phyloP scores from a whole-genome alignment of 441 rosid species.

The Sinapis alba region DNA sequence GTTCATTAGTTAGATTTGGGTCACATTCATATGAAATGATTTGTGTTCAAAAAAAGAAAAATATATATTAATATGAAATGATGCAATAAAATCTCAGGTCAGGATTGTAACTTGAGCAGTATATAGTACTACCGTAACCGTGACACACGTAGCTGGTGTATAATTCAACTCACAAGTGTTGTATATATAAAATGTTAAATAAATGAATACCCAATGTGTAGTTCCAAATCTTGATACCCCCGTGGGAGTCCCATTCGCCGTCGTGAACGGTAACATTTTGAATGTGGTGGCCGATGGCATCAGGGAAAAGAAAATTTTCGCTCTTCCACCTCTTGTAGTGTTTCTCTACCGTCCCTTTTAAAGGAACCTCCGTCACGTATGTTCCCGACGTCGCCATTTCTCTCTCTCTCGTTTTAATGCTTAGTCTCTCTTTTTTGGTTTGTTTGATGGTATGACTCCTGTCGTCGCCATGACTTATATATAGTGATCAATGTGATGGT shows the following conservation, averaged over 20 bases:
- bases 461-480: not conserved
- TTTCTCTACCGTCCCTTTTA: conserved; percentile 20
- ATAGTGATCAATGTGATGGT: conserved; percentile 3
- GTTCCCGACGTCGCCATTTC: conserved; percentile 37
- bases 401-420: not conserved
- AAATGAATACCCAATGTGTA: conserved; percentile 20
- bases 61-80: not conserved
- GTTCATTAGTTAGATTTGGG: not conserved
- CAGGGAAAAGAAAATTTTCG: conserved; percentile 34
- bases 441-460: not conserved
- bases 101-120: not conserved
- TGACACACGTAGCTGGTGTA: not conserved
- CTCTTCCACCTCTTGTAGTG: conserved; percentile 34
- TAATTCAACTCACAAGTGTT: not conserved
- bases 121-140: not conserved
- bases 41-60: too few species aligned
- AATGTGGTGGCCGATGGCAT: conserved; percentile 33
- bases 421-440: not conserved
- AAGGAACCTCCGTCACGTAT: conserved; percentile 29
- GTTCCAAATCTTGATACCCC: conserved; percentile 24
- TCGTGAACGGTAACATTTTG: conserved; percentile 30
- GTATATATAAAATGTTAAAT: not conserved
- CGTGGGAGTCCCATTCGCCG: conserved; percentile 35
- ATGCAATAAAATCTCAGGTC: not conserved
- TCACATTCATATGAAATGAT: not conserved